Evolutionary conservation across 1,139 yeast species (phyloP), one percentile per base, ranked within the genome.

Genomic region (Candida anutae): DNA sequence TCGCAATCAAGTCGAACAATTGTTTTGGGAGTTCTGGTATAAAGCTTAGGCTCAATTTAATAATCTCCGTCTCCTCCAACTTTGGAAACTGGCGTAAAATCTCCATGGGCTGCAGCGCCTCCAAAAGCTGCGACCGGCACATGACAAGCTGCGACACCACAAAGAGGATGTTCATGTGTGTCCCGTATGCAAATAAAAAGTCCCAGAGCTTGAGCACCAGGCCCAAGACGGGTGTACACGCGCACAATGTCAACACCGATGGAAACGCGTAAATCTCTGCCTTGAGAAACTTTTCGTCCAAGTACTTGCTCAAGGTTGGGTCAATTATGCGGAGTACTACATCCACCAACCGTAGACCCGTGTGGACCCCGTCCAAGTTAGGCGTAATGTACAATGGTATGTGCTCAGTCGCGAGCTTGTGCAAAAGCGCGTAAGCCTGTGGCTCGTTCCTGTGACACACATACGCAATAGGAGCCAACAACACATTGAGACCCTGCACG

Each of bases 251-350:
- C 37, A 88, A 58, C 1, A 87, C 84, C 1, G 94, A 77, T 1
- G 96, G 94, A 43, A 87, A 78, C 0, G 95, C 95, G 50, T 85
- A 87, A 20, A 87, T 76, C 46, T 87, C 87, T 0, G 95, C 88
- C 26, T 80, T 76, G 32, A 77, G 51, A 45, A 79, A 72, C 43
- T 79, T 80, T 28, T 79, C 67, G 34, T 69, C 73, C 26, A 82
- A 61, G 40, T 62, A 72, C 22, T 67, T 67, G 46, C 70, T 77
- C 21, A 88, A 62, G 12, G 76, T 74, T 0, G 87, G 82, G 46
- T 87, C 96, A 16, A 87, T 76, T 14, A 77, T 66, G 36, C 72
- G 70, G 27, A 87, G 55, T 17, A 87, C 81, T 1, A 72, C 50
- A 42, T 87, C 95, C 13, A 87, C 78, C 23, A 79, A 48, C 25